phyloP scores from a whole-genome alignment of 192 early-diverging fungal genomes.

The Funneliformis geosporum region DNA sequence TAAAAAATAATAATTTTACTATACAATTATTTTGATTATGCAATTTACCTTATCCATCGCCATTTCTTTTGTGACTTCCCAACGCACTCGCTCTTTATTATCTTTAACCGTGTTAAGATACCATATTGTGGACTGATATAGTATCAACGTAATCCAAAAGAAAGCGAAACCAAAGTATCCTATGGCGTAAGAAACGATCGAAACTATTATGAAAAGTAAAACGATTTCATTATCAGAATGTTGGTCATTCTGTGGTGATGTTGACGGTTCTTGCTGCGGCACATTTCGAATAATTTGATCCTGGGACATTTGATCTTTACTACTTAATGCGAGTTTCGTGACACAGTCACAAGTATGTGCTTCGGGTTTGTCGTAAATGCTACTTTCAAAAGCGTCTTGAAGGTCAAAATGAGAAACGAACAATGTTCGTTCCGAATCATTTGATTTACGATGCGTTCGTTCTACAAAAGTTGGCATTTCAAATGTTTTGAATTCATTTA shows the following conservation, averaged over 20 bases:
- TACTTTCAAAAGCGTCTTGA: background rate
- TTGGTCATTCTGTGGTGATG: background rate
- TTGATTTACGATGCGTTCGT: background rate
- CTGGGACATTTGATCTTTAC: background rate
- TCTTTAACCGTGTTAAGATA: background rate
- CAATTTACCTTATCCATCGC: background rate
- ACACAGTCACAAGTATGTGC: background rate
- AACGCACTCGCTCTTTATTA: conserved; percentile 12
- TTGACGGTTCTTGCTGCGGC: background rate
- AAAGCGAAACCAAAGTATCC: background rate
- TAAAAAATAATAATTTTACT: background rate
- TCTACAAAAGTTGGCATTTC: background rate
- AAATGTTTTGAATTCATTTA: background rate
- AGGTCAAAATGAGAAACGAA: background rate
- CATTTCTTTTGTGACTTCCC: background rate
- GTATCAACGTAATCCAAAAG: background rate
- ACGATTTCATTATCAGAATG: background rate
- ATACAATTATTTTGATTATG: background rate
- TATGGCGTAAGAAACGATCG: background rate
- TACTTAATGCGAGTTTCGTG: background rate
- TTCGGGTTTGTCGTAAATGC: background rate
- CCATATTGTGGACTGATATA: background rate
- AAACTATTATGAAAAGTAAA: background rate
- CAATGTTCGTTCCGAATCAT: background rate
- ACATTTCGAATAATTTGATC: background rate